Percentiles rank a stretch among this genome's conserved stretches.
These are phyloP conservation scores for Candida taoyuanica DNA, from an alignment of 805 yeast species.

Conservation along the genomic window DNA sequence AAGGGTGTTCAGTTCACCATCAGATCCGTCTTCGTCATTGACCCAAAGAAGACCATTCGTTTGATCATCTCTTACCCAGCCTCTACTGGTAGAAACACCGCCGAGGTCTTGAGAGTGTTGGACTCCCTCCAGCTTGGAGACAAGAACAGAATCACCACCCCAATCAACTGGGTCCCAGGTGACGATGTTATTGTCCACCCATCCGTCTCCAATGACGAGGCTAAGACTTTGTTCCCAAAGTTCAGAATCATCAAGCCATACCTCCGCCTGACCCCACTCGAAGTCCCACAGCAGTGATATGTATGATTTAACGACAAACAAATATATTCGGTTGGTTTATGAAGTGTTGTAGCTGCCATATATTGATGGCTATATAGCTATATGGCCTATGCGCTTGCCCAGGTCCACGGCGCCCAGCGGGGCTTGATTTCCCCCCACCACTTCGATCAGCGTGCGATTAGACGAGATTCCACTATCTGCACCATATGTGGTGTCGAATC, in stretches of 20 bases:
- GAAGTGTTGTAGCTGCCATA: too few species aligned
- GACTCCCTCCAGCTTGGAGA: conserved; percentile 68
- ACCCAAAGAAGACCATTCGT: conserved; percentile 60
- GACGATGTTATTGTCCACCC: conserved; percentile 74
- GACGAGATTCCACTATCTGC: too few species aligned
- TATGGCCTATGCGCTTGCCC: too few species aligned
- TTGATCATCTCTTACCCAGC: conserved; percentile 66
- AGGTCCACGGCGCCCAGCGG: too few species aligned
- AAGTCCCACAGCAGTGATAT: conserved; percentile 81
- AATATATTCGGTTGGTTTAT: too few species aligned
- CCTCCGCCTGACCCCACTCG: conserved; percentile 48
- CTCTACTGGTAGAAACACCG: conserved; percentile 71
- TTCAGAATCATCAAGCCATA: conserved; percentile 59
- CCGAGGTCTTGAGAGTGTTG: conserved; percentile 65
- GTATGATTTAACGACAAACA: too few species aligned
- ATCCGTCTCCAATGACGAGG: conserved; percentile 53
- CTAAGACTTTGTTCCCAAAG: conserved; percentile 56
- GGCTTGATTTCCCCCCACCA: too few species aligned
- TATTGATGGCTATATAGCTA: too few species aligned
- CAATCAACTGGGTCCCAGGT: conserved; percentile 70
- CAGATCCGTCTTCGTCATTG: conserved; percentile 68
- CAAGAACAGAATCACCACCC: conserved; percentile 58
- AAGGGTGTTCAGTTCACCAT: conserved; percentile 63
- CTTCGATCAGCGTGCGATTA: too few species aligned
- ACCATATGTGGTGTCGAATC: too few species aligned